phyloP scores from a whole-genome alignment of 2,329 filamentous ascomycete genomes.

The Arthrobotrys megalospora region DNA sequence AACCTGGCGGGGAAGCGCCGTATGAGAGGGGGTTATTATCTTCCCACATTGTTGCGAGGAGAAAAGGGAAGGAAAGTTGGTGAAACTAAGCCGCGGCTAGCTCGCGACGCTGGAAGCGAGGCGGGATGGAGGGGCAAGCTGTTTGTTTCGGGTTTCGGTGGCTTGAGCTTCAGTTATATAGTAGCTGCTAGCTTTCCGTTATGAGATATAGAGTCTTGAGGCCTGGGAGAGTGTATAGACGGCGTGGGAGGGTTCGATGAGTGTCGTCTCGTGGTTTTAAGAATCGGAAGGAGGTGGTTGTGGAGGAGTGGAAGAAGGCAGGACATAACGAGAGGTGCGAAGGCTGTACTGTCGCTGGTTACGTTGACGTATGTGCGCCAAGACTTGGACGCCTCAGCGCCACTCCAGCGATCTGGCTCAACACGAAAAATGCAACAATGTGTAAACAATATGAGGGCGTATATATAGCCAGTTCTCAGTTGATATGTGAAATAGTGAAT shows the following conservation, averaged over 20 bases:
- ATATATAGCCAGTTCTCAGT: too few species aligned
- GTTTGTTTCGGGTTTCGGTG: neutral
- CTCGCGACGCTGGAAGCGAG: slow-evolving; percentile 31
- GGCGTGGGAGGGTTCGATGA: neutral
- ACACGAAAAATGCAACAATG: slow-evolving; percentile 14
- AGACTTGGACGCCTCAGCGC: slow-evolving; percentile 35
- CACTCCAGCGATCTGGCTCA: neutral
- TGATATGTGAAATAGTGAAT: too few species aligned
- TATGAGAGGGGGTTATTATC: slow-evolving; percentile 65
- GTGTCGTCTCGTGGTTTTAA: neutral
- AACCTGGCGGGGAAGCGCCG: slow-evolving; percentile 63
- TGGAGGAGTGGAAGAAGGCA: neutral
- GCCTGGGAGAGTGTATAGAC: neutral
- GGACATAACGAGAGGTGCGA: neutral
- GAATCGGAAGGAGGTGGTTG: slow-evolving; percentile 1
- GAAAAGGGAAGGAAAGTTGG: neutral
- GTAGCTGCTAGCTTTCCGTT: neutral
- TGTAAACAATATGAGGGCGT: too few species aligned
- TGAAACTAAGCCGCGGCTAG: neutral
- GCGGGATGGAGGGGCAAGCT: slow-evolving; percentile 50
- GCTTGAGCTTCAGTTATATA: neutral
- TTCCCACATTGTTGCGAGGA: slow-evolving; percentile 63
- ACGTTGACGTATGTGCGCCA: slow-evolving; percentile 60
- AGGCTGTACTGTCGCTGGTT: slow-evolving; percentile 24
- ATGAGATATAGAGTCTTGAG: neutral